Base-by-base conservation (phyloP, 768 basidiomycete genomes). In the Termitomyces sp. region DNA sequence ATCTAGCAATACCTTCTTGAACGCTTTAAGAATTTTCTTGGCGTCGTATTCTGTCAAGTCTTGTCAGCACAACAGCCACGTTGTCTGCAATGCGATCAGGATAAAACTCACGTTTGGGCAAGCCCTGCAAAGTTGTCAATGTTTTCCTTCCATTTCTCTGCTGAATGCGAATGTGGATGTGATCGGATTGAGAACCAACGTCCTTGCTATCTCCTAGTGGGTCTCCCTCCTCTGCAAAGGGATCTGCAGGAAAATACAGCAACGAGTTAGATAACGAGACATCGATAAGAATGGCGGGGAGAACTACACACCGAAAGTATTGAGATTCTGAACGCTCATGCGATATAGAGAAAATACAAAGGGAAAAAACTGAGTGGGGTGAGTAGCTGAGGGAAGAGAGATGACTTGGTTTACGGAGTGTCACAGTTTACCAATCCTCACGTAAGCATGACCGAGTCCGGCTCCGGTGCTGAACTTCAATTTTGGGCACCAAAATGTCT, bases 71-170 rank as follows among this genome's bases (percentile, higher is more conserved):
- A n/a, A 48, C 22, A 37, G 24, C 46, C 26, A 42, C 41, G 16
- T 41, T 41, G 39, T 22, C 14, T 51, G 32, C 34, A 39, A 32
- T 26, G 18, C 39, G 18, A 57, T 55, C 34, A 34, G 46, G 56
- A 22, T 27, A 39, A 34, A n/a, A 75, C 85, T 63, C 63, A 92
- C 92, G 85, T 74, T 90, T 93, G 55, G 92, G 91, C 63, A 99
- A 74, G 61, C 97, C 97, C 74, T 98, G 95, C 65, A 98, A 80
- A 58, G 95, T 99, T 42, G 97, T 99, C 79, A 98, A 75, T 60
- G 94, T 97, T 82, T 99, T 99, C 69, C 97, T 84, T 61, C 97
- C 97, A 84, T 98, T 99, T 69, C 97, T 85, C 76, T 99, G 97
- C 74, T 99, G 97, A 68, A 99, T 91, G 79, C 97, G 93, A 70